Evolutionary conservation across 2,329 filamentous ascomycete genomes (phyloP).

Genomic region (Lomentospora prolificans): DNA sequence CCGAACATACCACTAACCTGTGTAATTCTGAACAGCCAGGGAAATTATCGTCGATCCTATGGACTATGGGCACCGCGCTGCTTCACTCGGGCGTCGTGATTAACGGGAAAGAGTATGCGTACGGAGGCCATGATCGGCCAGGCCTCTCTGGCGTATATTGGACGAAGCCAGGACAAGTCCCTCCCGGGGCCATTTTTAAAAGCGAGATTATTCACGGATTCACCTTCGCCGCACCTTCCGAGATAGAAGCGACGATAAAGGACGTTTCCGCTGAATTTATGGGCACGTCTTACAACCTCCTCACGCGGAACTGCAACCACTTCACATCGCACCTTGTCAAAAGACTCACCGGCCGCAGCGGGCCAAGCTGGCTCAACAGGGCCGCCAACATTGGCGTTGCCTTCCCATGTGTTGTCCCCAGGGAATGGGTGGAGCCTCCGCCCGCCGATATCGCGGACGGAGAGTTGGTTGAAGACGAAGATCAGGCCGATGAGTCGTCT

Average conservation of each 20-base stretch:
- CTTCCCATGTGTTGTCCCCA: conserved; percentile 71
- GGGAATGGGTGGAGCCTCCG: conserved; percentile 72
- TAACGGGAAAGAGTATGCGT: conserved; percentile 72
- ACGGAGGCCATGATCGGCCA: conserved; percentile 66
- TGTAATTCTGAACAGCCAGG: conserved; percentile 44
- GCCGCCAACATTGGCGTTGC: conserved; percentile 76
- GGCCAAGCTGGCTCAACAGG: conserved; percentile 70
- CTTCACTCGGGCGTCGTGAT: conserved; percentile 79
- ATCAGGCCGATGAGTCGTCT: conserved; percentile 41
- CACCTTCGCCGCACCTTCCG: conserved; percentile 56
- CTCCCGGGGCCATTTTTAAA: conserved; percentile 68
- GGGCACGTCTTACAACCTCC: conserved; percentile 68
- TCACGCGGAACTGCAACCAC: conserved; percentile 82
- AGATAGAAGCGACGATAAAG: conserved; percentile 62
- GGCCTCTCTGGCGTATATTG: conserved; percentile 73
- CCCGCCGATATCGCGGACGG: conserved; percentile 66
- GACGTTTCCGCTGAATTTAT: conserved; percentile 62
- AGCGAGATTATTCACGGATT: conserved; percentile 71
- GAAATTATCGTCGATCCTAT: conserved; percentile 64
- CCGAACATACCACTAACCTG: neutral
- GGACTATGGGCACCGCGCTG: conserved; percentile 67
- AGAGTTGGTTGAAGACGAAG: conserved; percentile 51
- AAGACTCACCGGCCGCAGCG: conserved; percentile 58
- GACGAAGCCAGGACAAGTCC: conserved; percentile 62
- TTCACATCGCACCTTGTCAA: conserved; percentile 71